These are phyloP conservation scores for Cladobotryum mycophilum DNA, from an alignment of 2,329 filamentous ascomycete species.

Conservation along the genomic window DNA sequence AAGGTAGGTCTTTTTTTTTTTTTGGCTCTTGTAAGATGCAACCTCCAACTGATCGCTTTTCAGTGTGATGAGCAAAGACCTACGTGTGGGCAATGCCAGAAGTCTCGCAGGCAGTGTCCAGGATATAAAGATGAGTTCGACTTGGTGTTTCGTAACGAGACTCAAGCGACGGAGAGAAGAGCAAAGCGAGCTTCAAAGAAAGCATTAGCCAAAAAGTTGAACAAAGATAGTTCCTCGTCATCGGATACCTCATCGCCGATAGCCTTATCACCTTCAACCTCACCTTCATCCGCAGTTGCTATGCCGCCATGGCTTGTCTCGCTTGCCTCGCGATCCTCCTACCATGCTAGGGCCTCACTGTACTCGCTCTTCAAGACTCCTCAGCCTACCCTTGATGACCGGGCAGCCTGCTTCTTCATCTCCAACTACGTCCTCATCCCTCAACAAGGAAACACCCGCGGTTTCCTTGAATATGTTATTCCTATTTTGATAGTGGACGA, in stretches of 20 bases:
- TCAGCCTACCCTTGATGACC: slow-evolving; percentile 44
- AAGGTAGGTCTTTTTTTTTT: slow-evolving; percentile 48
- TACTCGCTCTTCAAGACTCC: slow-evolving; percentile 27
- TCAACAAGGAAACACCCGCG: slow-evolving; percentile 41
- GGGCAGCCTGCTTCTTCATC: slow-evolving; percentile 54
- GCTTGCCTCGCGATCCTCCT: slow-evolving; percentile 2
- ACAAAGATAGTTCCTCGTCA: slow-evolving; percentile 1
- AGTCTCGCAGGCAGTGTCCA: slow-evolving; percentile 57
- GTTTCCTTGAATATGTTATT: slow-evolving; percentile 54
- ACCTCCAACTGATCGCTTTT: slow-evolving; percentile 6
- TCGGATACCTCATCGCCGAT: slow-evolving; percentile 9
- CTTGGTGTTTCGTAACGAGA: slow-evolving; percentile 66
- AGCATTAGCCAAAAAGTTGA: slow-evolving; percentile 24
- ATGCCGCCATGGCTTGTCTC: background rate
- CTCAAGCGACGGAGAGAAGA: slow-evolving; percentile 58
- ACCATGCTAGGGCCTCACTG: slow-evolving; percentile 12
- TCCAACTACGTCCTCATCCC: slow-evolving; percentile 55
- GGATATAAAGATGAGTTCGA: slow-evolving; percentile 68
- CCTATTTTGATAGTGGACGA: slow-evolving; percentile 45
- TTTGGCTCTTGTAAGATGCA: background rate
- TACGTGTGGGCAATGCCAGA: slow-evolving; percentile 58
- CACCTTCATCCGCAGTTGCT: slow-evolving; percentile 3
- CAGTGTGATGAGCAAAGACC: slow-evolving; percentile 64
- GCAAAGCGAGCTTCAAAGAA: slow-evolving; percentile 52
- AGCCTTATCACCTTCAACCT: slow-evolving; percentile 14